Evolutionary conservation across 345 rosid genomes (phyloP).

Genomic region (Corchorus capsularis): DNA sequence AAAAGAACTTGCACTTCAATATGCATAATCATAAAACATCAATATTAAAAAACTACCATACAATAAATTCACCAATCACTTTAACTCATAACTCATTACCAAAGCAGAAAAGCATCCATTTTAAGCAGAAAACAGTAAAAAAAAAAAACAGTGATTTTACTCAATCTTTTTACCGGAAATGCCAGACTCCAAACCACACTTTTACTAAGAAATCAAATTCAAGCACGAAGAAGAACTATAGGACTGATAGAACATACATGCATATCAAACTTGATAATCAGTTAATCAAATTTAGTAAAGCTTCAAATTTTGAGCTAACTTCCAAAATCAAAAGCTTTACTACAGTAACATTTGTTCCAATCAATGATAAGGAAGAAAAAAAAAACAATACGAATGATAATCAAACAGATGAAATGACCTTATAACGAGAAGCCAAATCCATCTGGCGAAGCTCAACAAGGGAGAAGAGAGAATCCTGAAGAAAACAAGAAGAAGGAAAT

Average conservation of each 20-base stretch:
- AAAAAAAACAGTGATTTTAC: background rate
- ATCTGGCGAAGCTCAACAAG: conserved; percentile 32
- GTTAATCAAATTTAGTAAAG: background rate
- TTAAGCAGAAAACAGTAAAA: background rate
- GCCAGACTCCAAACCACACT: background rate
- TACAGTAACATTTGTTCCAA: background rate
- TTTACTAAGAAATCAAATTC: background rate
- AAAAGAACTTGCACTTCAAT: conserved; percentile 24
- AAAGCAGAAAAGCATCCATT: background rate
- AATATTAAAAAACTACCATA: background rate
- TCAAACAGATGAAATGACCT: conserved; percentile 42
- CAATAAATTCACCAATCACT: background rate
- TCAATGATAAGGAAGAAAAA: background rate
- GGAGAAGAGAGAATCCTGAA: conserved; percentile 30
- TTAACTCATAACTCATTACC: background rate
- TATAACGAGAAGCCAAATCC: conserved; percentile 93
- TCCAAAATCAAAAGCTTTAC: background rate
- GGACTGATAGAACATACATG: background rate
- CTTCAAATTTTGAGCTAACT: background rate
- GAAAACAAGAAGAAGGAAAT: conserved; percentile 10
- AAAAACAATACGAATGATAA: background rate
- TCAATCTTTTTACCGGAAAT: background rate
- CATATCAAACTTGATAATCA: background rate
- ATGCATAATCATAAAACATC: background rate
- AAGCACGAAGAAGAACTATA: no score